Evolutionary conservation across 768 basidiomycete genomes (phyloP).

Genomic region (Boletus rufocinnamomeus): DNA sequence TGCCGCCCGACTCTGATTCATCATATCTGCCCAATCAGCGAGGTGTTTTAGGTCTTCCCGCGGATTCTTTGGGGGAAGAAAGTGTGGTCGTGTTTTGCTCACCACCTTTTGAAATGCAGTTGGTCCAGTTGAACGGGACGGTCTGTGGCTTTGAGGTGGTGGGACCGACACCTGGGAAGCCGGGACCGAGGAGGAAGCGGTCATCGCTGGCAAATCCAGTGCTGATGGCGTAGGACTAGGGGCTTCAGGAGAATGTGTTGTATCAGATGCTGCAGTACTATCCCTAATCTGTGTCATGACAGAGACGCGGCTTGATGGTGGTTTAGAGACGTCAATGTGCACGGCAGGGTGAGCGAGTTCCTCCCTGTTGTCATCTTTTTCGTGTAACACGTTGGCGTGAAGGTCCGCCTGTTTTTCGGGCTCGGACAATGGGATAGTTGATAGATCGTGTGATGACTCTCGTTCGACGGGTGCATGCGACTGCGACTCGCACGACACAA

Average conservation of each 20-base stretch:
- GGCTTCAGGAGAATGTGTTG: neutral
- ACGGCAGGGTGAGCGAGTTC: slow-evolving; percentile 41
- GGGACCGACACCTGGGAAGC: slow-evolving; percentile 20
- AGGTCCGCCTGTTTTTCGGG: neutral
- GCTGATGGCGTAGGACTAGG: slow-evolving; percentile 11
- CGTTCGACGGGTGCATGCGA: slow-evolving; percentile 22
- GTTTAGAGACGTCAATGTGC: slow-evolving; percentile 46
- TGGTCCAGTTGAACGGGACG: slow-evolving; percentile 60
- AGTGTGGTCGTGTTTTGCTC: slow-evolving; percentile 80
- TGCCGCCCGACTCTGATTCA: slow-evolving; percentile 72
- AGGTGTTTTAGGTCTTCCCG: slow-evolving; percentile 83
- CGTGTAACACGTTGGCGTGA: neutral
- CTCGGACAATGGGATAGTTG: slow-evolving; percentile 29
- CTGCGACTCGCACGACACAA: slow-evolving; percentile 25
- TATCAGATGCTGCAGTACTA: neutral
- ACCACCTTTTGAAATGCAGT: slow-evolving; percentile 76
- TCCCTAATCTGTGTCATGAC: slow-evolving; percentile 3
- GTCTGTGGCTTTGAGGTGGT: slow-evolving; percentile 37
- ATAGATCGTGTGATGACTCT: slow-evolving; percentile 20
- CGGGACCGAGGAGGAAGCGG: slow-evolving; percentile 37
- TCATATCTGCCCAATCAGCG: slow-evolving; percentile 86
- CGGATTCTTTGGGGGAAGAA: slow-evolving; percentile 80
- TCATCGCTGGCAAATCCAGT: slow-evolving; percentile 25
- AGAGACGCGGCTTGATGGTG: slow-evolving; percentile 34
- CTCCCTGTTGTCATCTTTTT: slow-evolving; percentile 7